A percentile compares a stretch with the other conserved stretches of the same genome.
These are phyloP conservation scores for Nicotiana otophora DNA, from an alignment of 257 asterid genomes.

Conservation along the genomic window DNA sequence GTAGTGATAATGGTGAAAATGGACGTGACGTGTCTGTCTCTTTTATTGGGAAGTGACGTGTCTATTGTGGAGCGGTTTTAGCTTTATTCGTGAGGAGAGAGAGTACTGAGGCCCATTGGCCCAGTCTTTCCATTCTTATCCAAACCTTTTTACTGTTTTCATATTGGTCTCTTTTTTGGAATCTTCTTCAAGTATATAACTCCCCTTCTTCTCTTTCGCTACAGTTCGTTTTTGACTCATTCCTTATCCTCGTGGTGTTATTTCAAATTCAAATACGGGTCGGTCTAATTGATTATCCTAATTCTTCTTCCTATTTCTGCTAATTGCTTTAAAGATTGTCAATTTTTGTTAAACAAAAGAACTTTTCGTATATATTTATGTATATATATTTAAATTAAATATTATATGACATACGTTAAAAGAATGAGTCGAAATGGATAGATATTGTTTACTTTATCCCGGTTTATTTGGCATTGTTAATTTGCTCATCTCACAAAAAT, in stretches of 20 bases:
- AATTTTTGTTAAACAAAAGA: too few species aligned
- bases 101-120: neutral
- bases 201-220: neutral
- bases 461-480: too few species aligned
- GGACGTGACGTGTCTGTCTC: neutral
- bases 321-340: neutral
- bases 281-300: neutral
- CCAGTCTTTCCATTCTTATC: neutral
- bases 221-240: too few species aligned
- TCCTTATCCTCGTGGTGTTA: neutral
- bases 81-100: neutral
- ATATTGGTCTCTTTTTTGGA: neutral
- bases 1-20: neutral
- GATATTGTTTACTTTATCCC: neutral
- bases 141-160: neutral
- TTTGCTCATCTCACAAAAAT: too few species aligned
- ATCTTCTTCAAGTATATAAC: too few species aligned
- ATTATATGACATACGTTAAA: too few species aligned
- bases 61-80: neutral
- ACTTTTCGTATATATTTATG: too few species aligned
- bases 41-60: neutral
- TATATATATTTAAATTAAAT: too few species aligned
- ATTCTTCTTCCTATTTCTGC: neutral
- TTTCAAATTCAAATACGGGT: too few species aligned
- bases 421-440: neutral